Percentiles rank a stretch among this genome's conserved stretches.
These are phyloP conservation scores for Coemansia umbellata DNA, from an alignment of 192 early-diverging fungal genomes.

Conservation along the genomic window DNA sequence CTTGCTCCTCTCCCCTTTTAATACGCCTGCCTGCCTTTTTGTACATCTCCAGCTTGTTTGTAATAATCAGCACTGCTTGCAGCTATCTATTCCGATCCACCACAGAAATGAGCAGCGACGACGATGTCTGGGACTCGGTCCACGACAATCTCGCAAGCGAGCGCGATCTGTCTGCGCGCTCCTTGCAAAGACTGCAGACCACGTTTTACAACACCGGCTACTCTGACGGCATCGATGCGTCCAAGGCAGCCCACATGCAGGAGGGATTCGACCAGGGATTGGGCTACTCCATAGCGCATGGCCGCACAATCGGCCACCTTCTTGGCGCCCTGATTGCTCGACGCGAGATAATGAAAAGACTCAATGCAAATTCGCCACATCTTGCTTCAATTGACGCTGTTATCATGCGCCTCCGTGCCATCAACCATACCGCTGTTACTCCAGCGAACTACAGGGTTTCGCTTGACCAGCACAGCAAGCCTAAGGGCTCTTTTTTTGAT, in stretches of 20 bases:
- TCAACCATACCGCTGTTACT: constrained; percentile 6
- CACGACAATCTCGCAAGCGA: constrained; percentile 15
- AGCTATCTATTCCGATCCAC: no score
- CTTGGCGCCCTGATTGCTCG: constrained; percentile 25
- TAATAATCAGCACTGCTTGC: no score
- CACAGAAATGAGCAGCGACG: neutral
- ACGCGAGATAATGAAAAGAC: constrained; percentile 4
- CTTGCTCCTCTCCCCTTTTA: no score
- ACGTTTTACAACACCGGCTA: constrained; percentile 29
- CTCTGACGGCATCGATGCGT: constrained; percentile 36
- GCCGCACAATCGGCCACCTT: constrained; percentile 14
- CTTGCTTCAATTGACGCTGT: constrained; percentile 5
- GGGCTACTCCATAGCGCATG: constrained; percentile 12
- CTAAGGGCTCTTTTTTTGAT: neutral
- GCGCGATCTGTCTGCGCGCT: constrained; percentile 14
- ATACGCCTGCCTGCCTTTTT: no score
- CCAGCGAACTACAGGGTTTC: neutral
- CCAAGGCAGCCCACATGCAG: constrained; percentile 30
- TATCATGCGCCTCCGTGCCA: constrained; percentile 29
- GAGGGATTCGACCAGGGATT: constrained; percentile 27
- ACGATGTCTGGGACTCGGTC: constrained; percentile 25
- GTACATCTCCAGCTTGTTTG: no score
- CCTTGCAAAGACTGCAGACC: constrained; percentile 19
- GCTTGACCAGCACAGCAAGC: neutral
- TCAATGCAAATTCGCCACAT: neutral